These are phyloP conservation scores for Setaria viridis DNA, from an alignment of 202 grass and related monocot genomes.

Conservation along the genomic window DNA sequence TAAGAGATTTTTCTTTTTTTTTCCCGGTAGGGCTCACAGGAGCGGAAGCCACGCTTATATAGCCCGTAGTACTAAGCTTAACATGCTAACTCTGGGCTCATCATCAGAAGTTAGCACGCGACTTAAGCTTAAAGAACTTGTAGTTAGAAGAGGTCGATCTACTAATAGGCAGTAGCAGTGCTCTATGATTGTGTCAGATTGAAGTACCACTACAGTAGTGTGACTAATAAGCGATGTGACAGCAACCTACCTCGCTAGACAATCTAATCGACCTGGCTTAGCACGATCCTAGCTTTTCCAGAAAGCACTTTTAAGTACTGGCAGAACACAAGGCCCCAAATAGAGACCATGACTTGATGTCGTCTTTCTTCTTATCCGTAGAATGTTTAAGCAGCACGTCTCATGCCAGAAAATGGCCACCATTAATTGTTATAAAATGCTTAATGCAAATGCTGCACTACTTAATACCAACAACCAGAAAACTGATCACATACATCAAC, in stretches of 20 bases:
- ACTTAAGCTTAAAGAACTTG: background rate
- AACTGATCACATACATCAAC: background rate
- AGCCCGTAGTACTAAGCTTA: background rate
- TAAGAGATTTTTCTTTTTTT: background rate
- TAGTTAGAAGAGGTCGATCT: background rate
- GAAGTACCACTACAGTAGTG: conserved; percentile 3
- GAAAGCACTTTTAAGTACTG: conserved; percentile 26
- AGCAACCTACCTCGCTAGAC: background rate
- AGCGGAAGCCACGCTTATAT: background rate
- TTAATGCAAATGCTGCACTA: background rate
- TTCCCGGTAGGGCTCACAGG: background rate
- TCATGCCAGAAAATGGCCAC: background rate
- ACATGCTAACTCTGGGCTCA: background rate
- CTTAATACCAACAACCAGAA: too few relatives aligned
- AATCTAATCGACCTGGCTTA: conserved; percentile 3
- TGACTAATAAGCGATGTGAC: conserved; percentile 21
- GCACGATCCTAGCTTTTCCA: conserved; percentile 35
- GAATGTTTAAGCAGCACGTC: background rate
- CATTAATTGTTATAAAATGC: background rate
- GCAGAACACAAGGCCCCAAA: background rate
- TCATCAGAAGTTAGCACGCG: background rate
- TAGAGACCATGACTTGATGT: background rate
- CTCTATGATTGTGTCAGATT: background rate
- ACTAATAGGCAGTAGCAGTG: background rate
- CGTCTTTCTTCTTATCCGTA: background rate